These are phyloP conservation scores for Tubosaeta sp. DNA, from an alignment of 768 basidiomycete genomes.

Conservation along the genomic window DNA sequence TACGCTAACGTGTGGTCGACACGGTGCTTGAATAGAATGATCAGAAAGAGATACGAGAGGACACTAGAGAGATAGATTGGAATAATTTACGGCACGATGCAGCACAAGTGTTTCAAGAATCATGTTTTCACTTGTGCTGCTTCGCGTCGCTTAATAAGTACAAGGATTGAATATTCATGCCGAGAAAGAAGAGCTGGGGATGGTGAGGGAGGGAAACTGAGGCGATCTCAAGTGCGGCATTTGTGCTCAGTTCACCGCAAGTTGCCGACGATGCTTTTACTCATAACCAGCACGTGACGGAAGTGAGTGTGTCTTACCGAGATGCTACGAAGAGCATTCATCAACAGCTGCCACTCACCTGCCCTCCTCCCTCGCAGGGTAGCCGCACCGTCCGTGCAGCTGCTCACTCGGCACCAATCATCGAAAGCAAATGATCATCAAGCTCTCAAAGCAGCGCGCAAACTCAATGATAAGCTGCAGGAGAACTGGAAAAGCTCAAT, in stretches of 20 bases:
- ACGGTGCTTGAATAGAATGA: not conserved
- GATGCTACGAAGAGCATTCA: slow-evolving; percentile 24
- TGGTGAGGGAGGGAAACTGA: not conserved
- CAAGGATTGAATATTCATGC: not conserved
- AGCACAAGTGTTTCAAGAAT: slow-evolving; percentile 41
- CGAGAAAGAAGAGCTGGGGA: not conserved
- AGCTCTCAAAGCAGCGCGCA: slow-evolving; percentile 28
- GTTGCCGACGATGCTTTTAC: slow-evolving; percentile 13
- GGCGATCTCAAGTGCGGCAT: slow-evolving; percentile 35
- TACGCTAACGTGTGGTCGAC: not conserved
- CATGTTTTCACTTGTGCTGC: slow-evolving; percentile 39
- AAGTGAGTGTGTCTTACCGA: not conserved
- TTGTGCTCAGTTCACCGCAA: slow-evolving; percentile 36
- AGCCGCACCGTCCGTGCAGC: slow-evolving; percentile 10
- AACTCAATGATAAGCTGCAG: slow-evolving; percentile 38
- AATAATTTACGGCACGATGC: slow-evolving; percentile 12
- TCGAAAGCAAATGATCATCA: slow-evolving; percentile 24
- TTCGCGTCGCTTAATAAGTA: slow-evolving; percentile 9
- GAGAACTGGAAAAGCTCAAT: slow-evolving; percentile 75
- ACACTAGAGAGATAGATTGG: not conserved
- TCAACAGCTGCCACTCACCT: slow-evolving; percentile 12
- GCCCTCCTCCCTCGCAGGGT: slow-evolving; percentile 3
- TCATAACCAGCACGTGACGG: slow-evolving; percentile 10
- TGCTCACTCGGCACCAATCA: slow-evolving; percentile 33
- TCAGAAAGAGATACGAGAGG: too few relatives aligned